These are phyloP conservation scores for Trichoderma reesei DNA, from an alignment of 495 filamentous ascomycete species.

Conservation along the genomic window DNA sequence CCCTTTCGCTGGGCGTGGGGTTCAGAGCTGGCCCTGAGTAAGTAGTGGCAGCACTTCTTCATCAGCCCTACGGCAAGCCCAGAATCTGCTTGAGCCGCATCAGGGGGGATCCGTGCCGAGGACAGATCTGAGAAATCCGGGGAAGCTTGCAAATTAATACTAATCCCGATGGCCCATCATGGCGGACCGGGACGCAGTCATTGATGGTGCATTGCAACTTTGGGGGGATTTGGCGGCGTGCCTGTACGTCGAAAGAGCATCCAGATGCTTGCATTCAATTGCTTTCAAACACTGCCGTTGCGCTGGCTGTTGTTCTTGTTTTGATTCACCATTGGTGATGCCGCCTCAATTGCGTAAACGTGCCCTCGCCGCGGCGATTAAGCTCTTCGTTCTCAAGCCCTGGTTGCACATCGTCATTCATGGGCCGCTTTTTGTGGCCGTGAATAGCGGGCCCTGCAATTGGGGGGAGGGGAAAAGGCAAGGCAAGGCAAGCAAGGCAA, in stretches of 20 bases:
- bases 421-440: constrained; percentile 7
- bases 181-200: not conserved
- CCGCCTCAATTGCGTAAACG: not conserved
- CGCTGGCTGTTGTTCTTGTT: no score
- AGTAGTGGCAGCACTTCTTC: not conserved
- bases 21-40: not conserved
- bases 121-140: constrained; percentile 1
- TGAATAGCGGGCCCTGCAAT: constrained; percentile 2
- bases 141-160: not conserved
- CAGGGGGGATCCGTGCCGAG: constrained; percentile 1
- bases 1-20: not conserved
- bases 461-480: no score
- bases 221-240: not conserved
- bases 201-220: not conserved
- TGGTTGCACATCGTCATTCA: constrained; percentile 10
- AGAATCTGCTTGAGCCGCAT: constrained; percentile 7
- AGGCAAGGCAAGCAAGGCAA: no score
- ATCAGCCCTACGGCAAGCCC: constrained; percentile 7
- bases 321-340: not conserved
- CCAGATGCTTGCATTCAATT: no score
- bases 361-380: not conserved
- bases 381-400: not conserved
- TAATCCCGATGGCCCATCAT: not conserved
- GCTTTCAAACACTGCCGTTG: no score
- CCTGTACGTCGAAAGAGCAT: no score